Conservation (phyloP, 2,329 filamentous ascomycete genomes). For the Alternaria novae-zelandiae region DNA sequence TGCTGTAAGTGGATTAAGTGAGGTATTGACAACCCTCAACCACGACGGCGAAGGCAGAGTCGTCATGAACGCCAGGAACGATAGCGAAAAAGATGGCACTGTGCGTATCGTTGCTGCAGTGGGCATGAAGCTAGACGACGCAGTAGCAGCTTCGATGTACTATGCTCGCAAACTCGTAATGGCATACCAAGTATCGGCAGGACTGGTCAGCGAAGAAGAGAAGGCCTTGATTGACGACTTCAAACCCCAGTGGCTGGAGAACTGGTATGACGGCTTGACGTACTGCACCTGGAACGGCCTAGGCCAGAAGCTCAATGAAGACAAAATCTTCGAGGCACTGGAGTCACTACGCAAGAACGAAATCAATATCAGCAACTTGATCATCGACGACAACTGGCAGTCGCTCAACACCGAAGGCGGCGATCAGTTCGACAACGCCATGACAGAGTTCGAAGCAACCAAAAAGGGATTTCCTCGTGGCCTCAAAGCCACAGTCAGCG, state of each 20-base stretch:
- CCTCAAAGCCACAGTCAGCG: constrained; percentile 71
- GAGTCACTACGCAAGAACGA: constrained; percentile 72
- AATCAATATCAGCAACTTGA: constrained; percentile 81
- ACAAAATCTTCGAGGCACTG: constrained; percentile 78
- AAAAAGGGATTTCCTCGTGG: constrained; percentile 79
- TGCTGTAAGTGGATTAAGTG: constrained; percentile 74
- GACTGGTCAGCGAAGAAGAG: constrained; percentile 57
- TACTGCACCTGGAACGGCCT: constrained; percentile 98
- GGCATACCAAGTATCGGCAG: constrained; percentile 51
- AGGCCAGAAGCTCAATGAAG: constrained; percentile 80
- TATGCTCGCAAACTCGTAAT: constrained; percentile 74
- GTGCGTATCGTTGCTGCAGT: constrained; percentile 73
- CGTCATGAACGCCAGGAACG: constrained; percentile 73
- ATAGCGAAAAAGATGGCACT: constrained; percentile 62
- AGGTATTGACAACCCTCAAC: constrained; percentile 73
- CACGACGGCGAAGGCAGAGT: constrained; percentile 71
- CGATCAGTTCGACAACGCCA: constrained; percentile 54
- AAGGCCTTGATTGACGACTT: constrained; percentile 57
- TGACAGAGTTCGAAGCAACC: constrained; percentile 88
- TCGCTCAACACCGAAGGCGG: constrained; percentile 55
- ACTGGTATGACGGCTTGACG: constrained; percentile 91
- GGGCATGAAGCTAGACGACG: constrained; percentile 74
- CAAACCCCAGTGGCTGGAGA: constrained; percentile 73
- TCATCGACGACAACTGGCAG: constrained; percentile 94
- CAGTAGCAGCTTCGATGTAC: constrained; percentile 83